phyloP scores from a whole-genome alignment of 2,329 filamentous ascomycete species.

The Aureobasidium uvarum region DNA sequence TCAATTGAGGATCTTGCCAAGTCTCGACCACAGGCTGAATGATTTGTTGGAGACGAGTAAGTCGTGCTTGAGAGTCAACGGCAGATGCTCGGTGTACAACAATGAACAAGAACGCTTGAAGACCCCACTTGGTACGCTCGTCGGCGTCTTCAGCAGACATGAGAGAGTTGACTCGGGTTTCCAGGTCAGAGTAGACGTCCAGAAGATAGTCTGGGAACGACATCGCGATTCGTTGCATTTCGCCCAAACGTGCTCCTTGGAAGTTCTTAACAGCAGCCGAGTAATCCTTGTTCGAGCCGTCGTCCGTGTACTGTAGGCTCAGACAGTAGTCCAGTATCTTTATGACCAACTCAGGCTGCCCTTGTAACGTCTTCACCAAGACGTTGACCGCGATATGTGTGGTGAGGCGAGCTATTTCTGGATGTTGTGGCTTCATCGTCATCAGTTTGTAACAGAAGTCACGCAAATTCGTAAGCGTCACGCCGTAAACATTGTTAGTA shows the following conservation, averaged over 20 bases:
- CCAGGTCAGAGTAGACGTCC: constrained; percentile 79
- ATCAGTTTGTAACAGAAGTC: constrained; percentile 27
- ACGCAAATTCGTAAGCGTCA: constrained; percentile 9
- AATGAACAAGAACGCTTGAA: constrained; percentile 88
- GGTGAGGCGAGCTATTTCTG: constrained; percentile 51
- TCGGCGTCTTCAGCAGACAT: constrained; percentile 70
- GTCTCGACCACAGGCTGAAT: constrained; percentile 75
- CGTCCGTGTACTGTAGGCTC: constrained; percentile 72
- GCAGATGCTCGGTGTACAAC: constrained; percentile 82
- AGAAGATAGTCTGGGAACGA: constrained; percentile 90
- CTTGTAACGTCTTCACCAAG: constrained; percentile 24
- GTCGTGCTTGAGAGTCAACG: constrained; percentile 67
- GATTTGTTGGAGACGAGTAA: constrained; percentile 71
- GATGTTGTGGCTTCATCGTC: constrained; percentile 56
- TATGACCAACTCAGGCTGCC: constrained; percentile 63
- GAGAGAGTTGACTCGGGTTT: constrained; percentile 78
- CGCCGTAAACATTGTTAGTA: constrained; percentile 18
- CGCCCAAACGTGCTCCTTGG: constrained; percentile 78
- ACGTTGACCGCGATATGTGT: constrained; percentile 26
- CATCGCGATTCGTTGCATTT: constrained; percentile 82
- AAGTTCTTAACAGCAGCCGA: constrained; percentile 89
- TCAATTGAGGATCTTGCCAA: constrained; percentile 73
- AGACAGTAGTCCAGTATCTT: constrained; percentile 90
- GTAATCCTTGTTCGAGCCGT: constrained; percentile 68
- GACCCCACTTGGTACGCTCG: constrained; percentile 79